phyloP scores from a whole-genome alignment of 192 early-diverging fungal genomes.

The Neocallimastix lanati region DNA sequence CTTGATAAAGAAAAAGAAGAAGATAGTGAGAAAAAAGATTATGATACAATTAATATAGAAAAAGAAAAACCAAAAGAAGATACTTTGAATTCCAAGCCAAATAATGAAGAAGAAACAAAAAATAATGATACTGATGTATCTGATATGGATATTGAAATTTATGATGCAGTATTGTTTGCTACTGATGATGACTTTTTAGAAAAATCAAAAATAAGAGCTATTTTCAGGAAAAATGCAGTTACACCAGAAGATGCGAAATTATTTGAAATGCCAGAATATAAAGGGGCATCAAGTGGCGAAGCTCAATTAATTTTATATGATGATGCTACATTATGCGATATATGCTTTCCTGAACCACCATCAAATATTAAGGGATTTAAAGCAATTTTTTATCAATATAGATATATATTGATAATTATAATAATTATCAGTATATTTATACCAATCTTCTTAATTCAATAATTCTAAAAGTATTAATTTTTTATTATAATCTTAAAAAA shows the following conservation, averaged over 20 bases:
- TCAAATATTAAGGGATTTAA: background rate
- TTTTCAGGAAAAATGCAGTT: slow-evolving; percentile 32
- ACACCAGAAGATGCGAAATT: slow-evolving; percentile 28
- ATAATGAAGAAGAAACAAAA: no score
- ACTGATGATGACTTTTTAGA: slow-evolving; percentile 46
- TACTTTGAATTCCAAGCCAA: no score
- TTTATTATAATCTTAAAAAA: no score
- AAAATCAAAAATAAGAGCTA: slow-evolving; percentile 16
- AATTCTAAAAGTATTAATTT: background rate
- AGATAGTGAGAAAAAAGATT: background rate
- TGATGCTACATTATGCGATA: background rate
- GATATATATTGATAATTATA: background rate
- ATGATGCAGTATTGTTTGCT: slow-evolving; percentile 32
- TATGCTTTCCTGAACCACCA: background rate
- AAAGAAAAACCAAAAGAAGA: background rate
- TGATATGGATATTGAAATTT: slow-evolving; percentile 6
- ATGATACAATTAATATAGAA: background rate
- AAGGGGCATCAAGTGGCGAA: slow-evolving; percentile 5
- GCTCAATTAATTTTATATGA: background rate
- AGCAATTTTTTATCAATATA: background rate
- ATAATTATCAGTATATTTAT: background rate
- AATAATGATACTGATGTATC: background rate
- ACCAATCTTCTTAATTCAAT: background rate
- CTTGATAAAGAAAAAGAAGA: background rate
- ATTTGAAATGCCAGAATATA: slow-evolving; percentile 40